phyloP scores from a whole-genome alignment of 768 basidiomycete genomes.

The Jaapia argillacea region DNA sequence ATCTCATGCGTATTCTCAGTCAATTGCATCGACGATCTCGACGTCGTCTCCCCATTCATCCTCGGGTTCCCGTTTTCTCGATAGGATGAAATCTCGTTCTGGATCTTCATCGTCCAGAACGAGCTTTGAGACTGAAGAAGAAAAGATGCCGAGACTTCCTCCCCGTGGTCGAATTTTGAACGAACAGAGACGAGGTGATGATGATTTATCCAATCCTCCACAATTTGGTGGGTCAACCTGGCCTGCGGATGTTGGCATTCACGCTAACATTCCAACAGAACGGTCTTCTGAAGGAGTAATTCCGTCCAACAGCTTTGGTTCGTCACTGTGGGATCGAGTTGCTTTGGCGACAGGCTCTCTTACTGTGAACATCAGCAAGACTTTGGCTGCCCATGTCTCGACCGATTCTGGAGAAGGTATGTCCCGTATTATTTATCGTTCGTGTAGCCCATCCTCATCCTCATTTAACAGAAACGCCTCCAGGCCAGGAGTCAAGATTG shows the following conservation, averaged over 20 bases:
- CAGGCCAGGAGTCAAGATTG: conserved; percentile 49
- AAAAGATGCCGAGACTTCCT: neutral
- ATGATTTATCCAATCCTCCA: too few relatives aligned
- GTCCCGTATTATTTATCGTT: conserved; percentile 3
- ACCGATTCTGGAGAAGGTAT: conserved; percentile 36
- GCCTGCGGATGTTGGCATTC: too few relatives aligned
- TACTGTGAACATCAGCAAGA: conserved; percentile 47
- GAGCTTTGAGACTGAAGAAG: conserved; percentile 8
- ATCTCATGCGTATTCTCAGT: too few relatives aligned
- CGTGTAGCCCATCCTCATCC: neutral
- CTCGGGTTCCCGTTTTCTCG: conserved; percentile 6
- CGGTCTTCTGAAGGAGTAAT: too few relatives aligned
- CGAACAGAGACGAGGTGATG: too few relatives aligned
- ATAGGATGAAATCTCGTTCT: conserved; percentile 2
- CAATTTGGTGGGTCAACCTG: too few relatives aligned
- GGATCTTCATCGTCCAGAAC: conserved; percentile 9
- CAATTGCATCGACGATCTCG: neutral
- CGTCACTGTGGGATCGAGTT: conserved; percentile 46
- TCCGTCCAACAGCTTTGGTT: conserved; percentile 7
- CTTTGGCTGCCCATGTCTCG: conserved; percentile 37
- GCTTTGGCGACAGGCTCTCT: conserved; percentile 41
- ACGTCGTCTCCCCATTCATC: conserved; percentile 6
- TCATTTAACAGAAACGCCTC: conserved; percentile 30
- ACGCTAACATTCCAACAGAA: too few relatives aligned
- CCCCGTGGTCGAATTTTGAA: too few relatives aligned